phyloP scores from a whole-genome alignment of 148 eudicot species.

The Mesembryanthemum crystallinum region DNA sequence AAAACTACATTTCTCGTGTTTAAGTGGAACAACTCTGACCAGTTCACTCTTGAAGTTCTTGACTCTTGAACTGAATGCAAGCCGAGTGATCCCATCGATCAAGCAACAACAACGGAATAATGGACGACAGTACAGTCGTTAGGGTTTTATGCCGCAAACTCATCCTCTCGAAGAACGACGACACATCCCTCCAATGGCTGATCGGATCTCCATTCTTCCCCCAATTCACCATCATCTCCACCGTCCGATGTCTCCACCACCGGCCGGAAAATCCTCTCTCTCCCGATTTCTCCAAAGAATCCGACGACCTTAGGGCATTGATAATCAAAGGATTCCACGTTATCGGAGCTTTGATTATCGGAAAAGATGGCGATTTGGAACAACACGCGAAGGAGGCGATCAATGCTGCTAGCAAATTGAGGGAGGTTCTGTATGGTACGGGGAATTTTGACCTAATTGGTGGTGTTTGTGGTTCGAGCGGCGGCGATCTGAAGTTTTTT shows the following conservation, averaged over 20 bases:
- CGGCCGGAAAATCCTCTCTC: conserved; percentile 36
- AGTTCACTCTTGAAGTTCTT: too few species aligned
- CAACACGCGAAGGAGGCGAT: conserved; percentile 49
- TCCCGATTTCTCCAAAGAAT: conserved; percentile 28
- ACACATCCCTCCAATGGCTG: conserved; percentile 68
- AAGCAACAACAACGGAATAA: not conserved
- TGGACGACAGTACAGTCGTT: conserved; percentile 23
- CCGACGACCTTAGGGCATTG: conserved; percentile 58
- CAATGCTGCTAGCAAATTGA: conserved; percentile 41
- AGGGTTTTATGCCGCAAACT: conserved; percentile 51
- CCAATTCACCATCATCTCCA: conserved; percentile 57
- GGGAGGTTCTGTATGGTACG: conserved; percentile 37
- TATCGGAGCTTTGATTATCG: conserved; percentile 67
- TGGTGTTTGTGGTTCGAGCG: conserved; percentile 44
- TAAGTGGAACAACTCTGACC: too few species aligned
- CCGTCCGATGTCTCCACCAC: conserved; percentile 71
- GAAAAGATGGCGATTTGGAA: conserved; percentile 33
- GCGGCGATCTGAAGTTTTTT: conserved; percentile 49
- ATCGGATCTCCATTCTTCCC: conserved; percentile 77
- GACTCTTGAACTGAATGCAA: too few species aligned
- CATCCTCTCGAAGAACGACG: conserved; percentile 27
- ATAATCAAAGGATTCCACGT: conserved; percentile 72
- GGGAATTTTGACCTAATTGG: conserved; percentile 45
- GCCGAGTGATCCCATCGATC: too few species aligned
- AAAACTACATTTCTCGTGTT: too few species aligned